Base-by-base conservation (phyloP, 129 eudicot genomes). In the Arctium lappa region DNA sequence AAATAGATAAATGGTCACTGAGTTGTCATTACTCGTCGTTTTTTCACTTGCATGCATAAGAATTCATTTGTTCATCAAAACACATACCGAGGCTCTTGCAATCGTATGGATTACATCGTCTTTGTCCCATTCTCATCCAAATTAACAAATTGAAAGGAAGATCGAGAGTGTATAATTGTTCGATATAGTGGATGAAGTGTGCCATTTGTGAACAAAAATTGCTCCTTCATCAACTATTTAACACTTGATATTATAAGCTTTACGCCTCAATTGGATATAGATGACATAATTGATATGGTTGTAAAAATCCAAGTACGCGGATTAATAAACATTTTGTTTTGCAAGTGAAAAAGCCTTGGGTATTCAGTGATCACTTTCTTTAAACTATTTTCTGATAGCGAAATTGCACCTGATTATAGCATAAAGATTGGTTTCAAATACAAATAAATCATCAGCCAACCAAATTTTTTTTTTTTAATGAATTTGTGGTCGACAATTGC, bases 401-500 rank as follows among this genome's bases (percentile, higher is more conserved):
- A 46, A 46, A 46, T 46, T 46, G 56, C 56, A 46, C 34, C 36
- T 30, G 3, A 6, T 36, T 37, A 11, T 10, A 10, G 16, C 16
- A 46, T n/a, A 6, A 6, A 50, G 29, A 60, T 5, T n/a, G 30
- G 68, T n/a, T 16, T 60, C 15, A 60, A 60, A 60, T 16, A 16
- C 68, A 4, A 60, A 46, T 15, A 66, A 5, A 46, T 6, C 40
- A 32, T 62, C 39, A 3, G 6, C 6, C 36, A n/a, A 68, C 31
- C 7, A 1, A 22, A 3, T 42, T 7, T 62, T 7, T 27, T 12
- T 12, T 80, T 39, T 40, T 40, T 78, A 65, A 79, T 79, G 39
- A 63, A 72, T 12, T 72, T 73, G 29, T 73, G 76, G 53, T 72
- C 16, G 11, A 72, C 56, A 29, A 56, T 79, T 88, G 85, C 94